Conservation (phyloP, 129 eudicot species). For the Erigeron canadensis region DNA sequence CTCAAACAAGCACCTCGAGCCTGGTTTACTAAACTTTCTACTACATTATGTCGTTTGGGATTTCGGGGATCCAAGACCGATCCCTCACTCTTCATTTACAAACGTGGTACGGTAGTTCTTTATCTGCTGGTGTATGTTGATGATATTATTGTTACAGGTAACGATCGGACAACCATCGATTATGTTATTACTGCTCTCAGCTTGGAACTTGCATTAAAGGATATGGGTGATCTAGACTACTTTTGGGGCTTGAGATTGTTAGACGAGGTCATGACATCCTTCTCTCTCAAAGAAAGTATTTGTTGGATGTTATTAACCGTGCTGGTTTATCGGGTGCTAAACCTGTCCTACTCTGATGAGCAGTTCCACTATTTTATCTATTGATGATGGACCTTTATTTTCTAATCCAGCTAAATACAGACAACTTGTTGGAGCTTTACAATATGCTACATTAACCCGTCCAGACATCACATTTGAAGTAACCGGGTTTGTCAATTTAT, state of each 20-base stretch:
- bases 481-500: neutral
- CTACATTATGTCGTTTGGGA: neutral
- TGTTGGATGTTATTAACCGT: too few species aligned
- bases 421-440: neutral
- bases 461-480: neutral
- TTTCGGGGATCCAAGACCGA: neutral
- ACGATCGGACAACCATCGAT: too few species aligned
- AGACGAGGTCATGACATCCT: too few species aligned
- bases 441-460: neutral
- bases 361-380: neutral
- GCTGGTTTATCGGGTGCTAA: too few species aligned
- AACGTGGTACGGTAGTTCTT: neutral
- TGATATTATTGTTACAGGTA: neutral
- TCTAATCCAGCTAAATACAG: neutral
- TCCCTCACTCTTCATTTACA: neutral
- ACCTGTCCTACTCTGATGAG: neutral
- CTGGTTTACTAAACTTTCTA: neutral
- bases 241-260: neutral
- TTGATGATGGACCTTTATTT: neutral
- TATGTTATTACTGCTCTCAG: neutral
- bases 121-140: neutral
- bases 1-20: neutral
- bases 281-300: too few species aligned
- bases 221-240: neutral
- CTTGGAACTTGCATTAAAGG: neutral